phyloP scores from a whole-genome alignment of 768 basidiomycete species.

The Chiua virens region DNA sequence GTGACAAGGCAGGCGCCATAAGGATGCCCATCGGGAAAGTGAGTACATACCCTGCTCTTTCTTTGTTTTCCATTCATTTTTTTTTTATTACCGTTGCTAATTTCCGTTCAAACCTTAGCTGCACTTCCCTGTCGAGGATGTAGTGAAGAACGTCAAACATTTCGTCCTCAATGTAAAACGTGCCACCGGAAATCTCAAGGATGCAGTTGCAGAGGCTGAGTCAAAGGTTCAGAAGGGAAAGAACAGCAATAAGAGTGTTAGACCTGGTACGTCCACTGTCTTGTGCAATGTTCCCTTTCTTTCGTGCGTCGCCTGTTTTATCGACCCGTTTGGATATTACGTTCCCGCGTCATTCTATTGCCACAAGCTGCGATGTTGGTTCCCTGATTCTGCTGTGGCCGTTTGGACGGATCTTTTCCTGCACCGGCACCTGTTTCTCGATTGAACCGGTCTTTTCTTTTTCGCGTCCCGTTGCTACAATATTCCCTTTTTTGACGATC shows the following conservation, averaged over 20 bases:
- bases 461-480: neutral
- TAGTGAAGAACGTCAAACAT: conserved; percentile 74
- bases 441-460: neutral
- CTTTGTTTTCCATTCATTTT: neutral
- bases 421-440: neutral
- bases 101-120: conserved; percentile 45
- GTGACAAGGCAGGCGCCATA: conserved; percentile 83
- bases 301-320: neutral
- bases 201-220: conserved; percentile 37
- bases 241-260: conserved; percentile 38
- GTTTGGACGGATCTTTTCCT: neutral
- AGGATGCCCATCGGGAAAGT: conserved; percentile 81
- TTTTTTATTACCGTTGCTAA: conserved; percentile 1
- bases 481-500: neutral
- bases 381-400: neutral
- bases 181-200: conserved; percentile 68
- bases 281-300: neutral
- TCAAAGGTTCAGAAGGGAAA: conserved; percentile 42
- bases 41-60: conserved; percentile 17
- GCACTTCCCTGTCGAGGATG: conserved; percentile 70
- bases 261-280: conserved; percentile 40
- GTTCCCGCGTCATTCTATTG: neutral
- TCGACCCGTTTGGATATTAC: neutral
- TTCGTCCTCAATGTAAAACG: conserved; percentile 75
- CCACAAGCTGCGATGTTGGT: neutral